phyloP scores from a whole-genome alignment of 495 filamentous ascomycete species.

The Mycothermus thermophilus region DNA sequence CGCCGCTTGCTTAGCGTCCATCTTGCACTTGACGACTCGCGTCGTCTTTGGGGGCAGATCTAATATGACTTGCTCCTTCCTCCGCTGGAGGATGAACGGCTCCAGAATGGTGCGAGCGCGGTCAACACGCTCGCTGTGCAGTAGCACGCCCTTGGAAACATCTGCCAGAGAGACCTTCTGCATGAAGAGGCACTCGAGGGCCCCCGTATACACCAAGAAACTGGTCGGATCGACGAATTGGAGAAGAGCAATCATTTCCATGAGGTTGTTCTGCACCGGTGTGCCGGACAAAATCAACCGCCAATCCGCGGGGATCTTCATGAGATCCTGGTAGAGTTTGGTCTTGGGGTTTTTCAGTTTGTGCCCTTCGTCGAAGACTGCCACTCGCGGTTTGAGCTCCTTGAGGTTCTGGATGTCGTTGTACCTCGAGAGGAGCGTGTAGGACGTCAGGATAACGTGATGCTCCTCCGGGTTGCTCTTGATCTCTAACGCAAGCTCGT shows the following conservation, averaged over 20 bases:
- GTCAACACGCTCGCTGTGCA: slow-evolving; percentile 72
- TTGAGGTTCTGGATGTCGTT: slow-evolving; percentile 29
- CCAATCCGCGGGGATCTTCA: slow-evolving; percentile 63
- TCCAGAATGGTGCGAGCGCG: slow-evolving; percentile 85
- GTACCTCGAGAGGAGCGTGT: slow-evolving; percentile 34
- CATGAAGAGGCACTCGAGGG: slow-evolving; percentile 71
- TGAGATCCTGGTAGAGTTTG: slow-evolving; percentile 62
- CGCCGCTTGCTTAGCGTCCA: slow-evolving; percentile 51
- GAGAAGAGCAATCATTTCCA: slow-evolving; percentile 76
- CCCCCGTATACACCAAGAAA: slow-evolving; percentile 58
- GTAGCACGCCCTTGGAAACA: slow-evolving; percentile 54
- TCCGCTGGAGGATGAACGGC: slow-evolving; percentile 83
- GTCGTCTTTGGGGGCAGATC: slow-evolving; percentile 72
- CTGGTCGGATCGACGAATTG: slow-evolving; percentile 81
- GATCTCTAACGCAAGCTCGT: slow-evolving; percentile 51
- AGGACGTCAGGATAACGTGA: slow-evolving; percentile 86
- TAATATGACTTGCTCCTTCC: slow-evolving; percentile 87
- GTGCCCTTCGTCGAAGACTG: slow-evolving; percentile 89
- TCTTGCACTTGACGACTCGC: slow-evolving; percentile 62
- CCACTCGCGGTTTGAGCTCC: slow-evolving; percentile 40
- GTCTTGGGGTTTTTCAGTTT: slow-evolving; percentile 76
- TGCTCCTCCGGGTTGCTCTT: slow-evolving; percentile 46
- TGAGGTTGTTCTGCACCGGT: slow-evolving; percentile 89
- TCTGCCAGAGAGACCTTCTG: slow-evolving; percentile 77
- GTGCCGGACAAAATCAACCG: slow-evolving; percentile 83